Percentiles rank a stretch among this genome's conserved stretches.
These are phyloP conservation scores for Ophiostoma himal-ulmi DNA, from an alignment of 2,329 filamentous ascomycete species.

Conservation along the genomic window DNA sequence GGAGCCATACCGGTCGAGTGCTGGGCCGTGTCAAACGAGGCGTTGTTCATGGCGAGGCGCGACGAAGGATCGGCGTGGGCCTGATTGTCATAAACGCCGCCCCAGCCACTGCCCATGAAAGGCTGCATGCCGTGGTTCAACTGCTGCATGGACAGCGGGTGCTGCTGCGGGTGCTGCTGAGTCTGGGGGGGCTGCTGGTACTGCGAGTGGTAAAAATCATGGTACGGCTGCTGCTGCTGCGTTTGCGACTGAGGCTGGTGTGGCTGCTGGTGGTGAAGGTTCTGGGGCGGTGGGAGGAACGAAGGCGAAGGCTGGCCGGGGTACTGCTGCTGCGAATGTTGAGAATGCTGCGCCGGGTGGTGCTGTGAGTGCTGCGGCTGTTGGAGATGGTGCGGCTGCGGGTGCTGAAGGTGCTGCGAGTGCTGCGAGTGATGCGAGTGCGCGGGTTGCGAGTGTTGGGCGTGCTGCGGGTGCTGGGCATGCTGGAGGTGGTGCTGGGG, in stretches of 20 bases:
- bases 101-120: slow-evolving; percentile 21
- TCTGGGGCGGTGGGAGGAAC: slow-evolving; percentile 20
- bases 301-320: slow-evolving; percentile 15
- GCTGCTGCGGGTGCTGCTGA: slow-evolving; percentile 19
- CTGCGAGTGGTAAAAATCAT: slow-evolving; percentile 23
- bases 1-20: slow-evolving; percentile 18
- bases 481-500: slow-evolving; percentile 20
- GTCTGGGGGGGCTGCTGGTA: slow-evolving; percentile 17
- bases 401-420: slow-evolving; percentile 17
- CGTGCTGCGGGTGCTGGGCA: slow-evolving; percentile 11
- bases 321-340: slow-evolving; percentile 17
- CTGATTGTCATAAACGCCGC: slow-evolving; percentile 21
- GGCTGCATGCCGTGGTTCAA: slow-evolving; percentile 17
- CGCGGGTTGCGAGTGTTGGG: slow-evolving; percentile 3
- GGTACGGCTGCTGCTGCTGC: slow-evolving; percentile 17
- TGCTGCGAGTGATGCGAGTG: slow-evolving; percentile 18
- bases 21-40: slow-evolving; percentile 19
- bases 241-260: slow-evolving; percentile 15
- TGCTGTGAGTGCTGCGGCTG: slow-evolving; percentile 20
- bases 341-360: slow-evolving; percentile 15
- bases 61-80: slow-evolving; percentile 11
- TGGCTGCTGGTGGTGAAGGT: slow-evolving; percentile 18
- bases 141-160: slow-evolving; percentile 19
- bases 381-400: slow-evolving; percentile 14
- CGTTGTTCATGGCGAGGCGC: slow-evolving; percentile 20